Evolutionary conservation across 2,329 filamentous ascomycete genomes (phyloP), one percentile per base, ranked within the genome.

Genomic region (Rutstroemia sp.): DNA sequence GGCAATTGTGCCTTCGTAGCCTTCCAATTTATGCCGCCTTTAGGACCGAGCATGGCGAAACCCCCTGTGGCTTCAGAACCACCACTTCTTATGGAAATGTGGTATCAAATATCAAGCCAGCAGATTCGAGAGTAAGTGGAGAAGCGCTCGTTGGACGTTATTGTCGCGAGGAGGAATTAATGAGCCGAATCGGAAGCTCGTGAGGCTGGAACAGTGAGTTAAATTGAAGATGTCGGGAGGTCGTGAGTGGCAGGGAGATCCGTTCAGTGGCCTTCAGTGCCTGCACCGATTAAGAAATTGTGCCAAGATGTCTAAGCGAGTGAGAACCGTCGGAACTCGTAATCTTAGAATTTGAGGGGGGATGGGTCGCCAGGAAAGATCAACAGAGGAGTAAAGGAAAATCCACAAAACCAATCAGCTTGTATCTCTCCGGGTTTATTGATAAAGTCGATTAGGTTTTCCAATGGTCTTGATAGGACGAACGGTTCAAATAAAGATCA

Each of bases 21-120:
- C 78, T 95, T 96, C 92, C 92, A 97, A 72, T 84, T 91, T 69
- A 92, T 81, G 71, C 89, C 89, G 72, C 88, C 88, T 75, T 95
- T 95, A 63, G 89, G 88, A 66, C 95, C 83, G 76, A 96, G 83
- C 92, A 96, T 96, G 61, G 64, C 77, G 70, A 69, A 69, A 61
- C 68, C 69, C 64, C 68, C 27, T 71, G 72, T 71, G 71, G 72
- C 59, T 61, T 55, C 62, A 64, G 66, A 70, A 73, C 74, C 73
- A 74, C 72, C 72, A 68, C 57, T 58, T 59, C 55, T 21, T 27
- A 59, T 58, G 51, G 55, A 54, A 61, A 61, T 30, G 7, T 38
- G 54, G 46, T 63, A 59, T 65, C 63, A 64, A 67, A 64, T 41
- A 23, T 64, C 61, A 64, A 62, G 53, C 21, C 27, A 23, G 34